Conservation (phyloP, 345 rosid species). For the Reutealis trisperma region DNA sequence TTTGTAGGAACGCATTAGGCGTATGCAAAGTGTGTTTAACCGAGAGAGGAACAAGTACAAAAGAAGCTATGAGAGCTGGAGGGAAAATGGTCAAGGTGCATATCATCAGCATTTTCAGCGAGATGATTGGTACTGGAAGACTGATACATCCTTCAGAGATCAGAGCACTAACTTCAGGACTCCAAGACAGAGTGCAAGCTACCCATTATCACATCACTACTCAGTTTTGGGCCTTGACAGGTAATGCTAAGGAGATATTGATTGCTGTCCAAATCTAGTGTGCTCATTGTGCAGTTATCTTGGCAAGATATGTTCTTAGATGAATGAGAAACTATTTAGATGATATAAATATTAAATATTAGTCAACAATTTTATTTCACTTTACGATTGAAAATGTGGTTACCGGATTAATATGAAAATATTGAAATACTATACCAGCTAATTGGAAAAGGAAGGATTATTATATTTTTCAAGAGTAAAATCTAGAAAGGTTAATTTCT, state of each 20-base stretch:
- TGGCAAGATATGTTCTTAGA: neutral
- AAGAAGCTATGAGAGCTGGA: constrained; percentile 82
- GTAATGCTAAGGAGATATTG: constrained; percentile 34
- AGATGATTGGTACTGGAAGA: constrained; percentile 98
- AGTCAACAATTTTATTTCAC: too few relatives aligned
- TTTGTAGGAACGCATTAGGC: constrained; percentile 87
- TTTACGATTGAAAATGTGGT: too few relatives aligned
- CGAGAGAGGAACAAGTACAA: constrained; percentile 77
- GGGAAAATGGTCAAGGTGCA: constrained; percentile 58
- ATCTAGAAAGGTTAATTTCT: neutral
- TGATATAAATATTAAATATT: too few relatives aligned
- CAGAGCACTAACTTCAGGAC: constrained; percentile 61
- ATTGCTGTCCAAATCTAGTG: neutral
- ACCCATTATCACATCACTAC: constrained; percentile 87
- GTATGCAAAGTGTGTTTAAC: constrained; percentile 97
- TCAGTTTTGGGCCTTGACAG: constrained; percentile 87
- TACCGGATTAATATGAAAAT: neutral
- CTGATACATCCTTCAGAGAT: constrained; percentile 62
- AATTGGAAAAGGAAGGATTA: neutral
- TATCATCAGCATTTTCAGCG: constrained; percentile 90
- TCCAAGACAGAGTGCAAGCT: constrained; percentile 54
- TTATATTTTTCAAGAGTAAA: neutral
- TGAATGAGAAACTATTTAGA: neutral
- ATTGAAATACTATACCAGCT: neutral
- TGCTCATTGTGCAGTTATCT: neutral